Evolutionary conservation across 352 stramenopile species (phyloP), one percentile per base, ranked within the genome.

Genomic region (Poterioochromonas sp.): DNA sequence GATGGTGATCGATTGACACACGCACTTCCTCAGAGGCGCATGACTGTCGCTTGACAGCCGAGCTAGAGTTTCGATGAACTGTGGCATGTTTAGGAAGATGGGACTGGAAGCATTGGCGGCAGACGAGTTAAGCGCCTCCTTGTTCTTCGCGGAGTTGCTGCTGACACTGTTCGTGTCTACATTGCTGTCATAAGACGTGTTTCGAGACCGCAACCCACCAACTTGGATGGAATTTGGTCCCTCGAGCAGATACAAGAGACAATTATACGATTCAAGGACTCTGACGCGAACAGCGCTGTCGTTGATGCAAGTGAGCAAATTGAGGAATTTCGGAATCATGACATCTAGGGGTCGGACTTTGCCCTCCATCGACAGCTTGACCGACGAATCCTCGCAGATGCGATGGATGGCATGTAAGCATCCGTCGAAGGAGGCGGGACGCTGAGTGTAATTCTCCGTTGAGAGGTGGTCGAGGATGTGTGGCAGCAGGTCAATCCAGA

Each of bases 351-450:
- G 65, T 8, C 65, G 37, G 22, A 15, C 0, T 32, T 18, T 1
- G 20, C 11, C 41, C 3, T 53, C 65, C 22, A 39, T 2, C 1
- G 37, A 11, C 40, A 74, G 12, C 29, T 74, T 74, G n/a, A 18
- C 32, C 3, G 5, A 51, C 2, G 65, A 51, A 54, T 74, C 65
- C 29, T 74, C 65, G n/a, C 65, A 74, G 1, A 74, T 54, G 1
- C 29, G 37, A 18, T 58, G 22, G 3, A 54, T 74, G 11, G 65
- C 37, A 5, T 35, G 39, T 37, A 74, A 34, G 1, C 12, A 2
- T 20, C 65, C 65, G n/a, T 74, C 65, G 20, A 74, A 8, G 3
- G 32, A 44, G 29, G 5, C 26, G 39, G 62, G 62, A 1, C 8
- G 32, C 8, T 12, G 2, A 15, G 15, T 32, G 15, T 43, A 29